Evolutionary conservation across 1,284 basidiomycete genomes (phyloP), one percentile per base, ranked within the genome.

Genomic region (Macrocystidia cucumis): DNA sequence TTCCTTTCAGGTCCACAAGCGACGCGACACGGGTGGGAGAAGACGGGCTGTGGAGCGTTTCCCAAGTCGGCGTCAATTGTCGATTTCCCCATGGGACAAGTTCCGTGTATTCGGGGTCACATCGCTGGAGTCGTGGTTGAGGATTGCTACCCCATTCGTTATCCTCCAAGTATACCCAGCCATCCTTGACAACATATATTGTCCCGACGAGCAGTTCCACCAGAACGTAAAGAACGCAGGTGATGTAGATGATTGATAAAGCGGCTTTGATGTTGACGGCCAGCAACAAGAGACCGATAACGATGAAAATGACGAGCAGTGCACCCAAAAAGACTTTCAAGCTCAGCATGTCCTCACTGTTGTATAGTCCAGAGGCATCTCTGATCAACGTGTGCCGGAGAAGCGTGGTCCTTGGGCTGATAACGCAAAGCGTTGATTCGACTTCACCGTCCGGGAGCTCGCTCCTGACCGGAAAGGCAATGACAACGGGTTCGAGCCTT

Each of bases 401-500:
- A 2, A 31, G 30, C 8, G 44, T 22, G 12, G 26, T 38, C 16
- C 37, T 23, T 3, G 41, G 40, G 1, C 38, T 34, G 9, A 44
- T 32, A 17, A 46, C 35, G 33, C 23, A 34, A 5, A 39, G 29
- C 13, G 21, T 32, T 21, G 45, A n/a, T 13, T 13, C 23, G 11
- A 11, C 4, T 2, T 24, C 3, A 20, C 17, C 13, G 12, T 27
- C 3, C 8, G 13, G n/a, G 16, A 19, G 20, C 4, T 18, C 14
- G 8, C 37, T 18, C 9, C 33, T 28, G 12, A 46, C 36, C 9
- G 51, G 48, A 21, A 50, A 43, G 16, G 51, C 45, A 6, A 41
- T 47, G 14, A 43, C 47, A 11, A 51, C 35, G 9, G 50, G 40
- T 21, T 51, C 41, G 4, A 53, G 35, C 16, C 50, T 38, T 31